These are phyloP conservation scores for Leccinellum albellum DNA, from an alignment of 768 basidiomycete species.

Conservation along the genomic window DNA sequence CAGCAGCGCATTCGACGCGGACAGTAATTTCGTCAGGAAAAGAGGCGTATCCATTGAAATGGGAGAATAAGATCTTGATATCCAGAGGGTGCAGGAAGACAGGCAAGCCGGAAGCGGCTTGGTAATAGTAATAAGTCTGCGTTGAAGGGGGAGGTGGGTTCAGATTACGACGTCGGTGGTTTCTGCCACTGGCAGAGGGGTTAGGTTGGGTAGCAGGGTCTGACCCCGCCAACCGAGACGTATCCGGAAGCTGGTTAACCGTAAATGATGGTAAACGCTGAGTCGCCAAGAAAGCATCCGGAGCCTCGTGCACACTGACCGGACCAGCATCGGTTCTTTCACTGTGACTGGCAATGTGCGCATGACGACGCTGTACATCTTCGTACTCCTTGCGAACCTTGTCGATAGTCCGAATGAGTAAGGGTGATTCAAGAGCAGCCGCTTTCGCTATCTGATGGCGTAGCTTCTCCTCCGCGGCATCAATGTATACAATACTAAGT, in stretches of 20 bases:
- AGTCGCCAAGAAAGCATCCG: slow-evolving; percentile 55
- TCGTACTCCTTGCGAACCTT: slow-evolving; percentile 55
- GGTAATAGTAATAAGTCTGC: slow-evolving; percentile 94
- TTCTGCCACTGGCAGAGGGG: slow-evolving; percentile 32
- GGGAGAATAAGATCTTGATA: slow-evolving; percentile 85
- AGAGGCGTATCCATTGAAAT: slow-evolving; percentile 74
- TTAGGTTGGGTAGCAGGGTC: slow-evolving; percentile 3
- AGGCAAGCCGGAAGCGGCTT: slow-evolving; percentile 85
- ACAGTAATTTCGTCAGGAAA: slow-evolving; percentile 83
- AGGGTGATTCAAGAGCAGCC: slow-evolving; percentile 63
- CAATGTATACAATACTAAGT: slow-evolving; percentile 75
- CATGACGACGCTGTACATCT: slow-evolving; percentile 47
- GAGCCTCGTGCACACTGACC: slow-evolving; percentile 38
- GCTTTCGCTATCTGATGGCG: slow-evolving; percentile 79
- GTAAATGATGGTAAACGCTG: slow-evolving; percentile 26
- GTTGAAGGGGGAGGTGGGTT: slow-evolving; percentile 86
- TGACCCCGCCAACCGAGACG: slow-evolving; percentile 1
- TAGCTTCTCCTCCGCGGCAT: slow-evolving; percentile 72
- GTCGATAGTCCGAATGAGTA: slow-evolving; percentile 62
- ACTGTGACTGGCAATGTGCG: slow-evolving; percentile 12
- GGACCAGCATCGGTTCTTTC: slow-evolving; percentile 18
- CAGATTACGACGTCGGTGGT: slow-evolving; percentile 65
- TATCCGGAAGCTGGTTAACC: slow-evolving; percentile 6
- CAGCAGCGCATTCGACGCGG: slow-evolving; percentile 70
- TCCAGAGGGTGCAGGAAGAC: slow-evolving; percentile 95